These are phyloP conservation scores for Stylonectria norvegica DNA, from an alignment of 2,329 filamentous ascomycete genomes.

Conservation along the genomic window DNA sequence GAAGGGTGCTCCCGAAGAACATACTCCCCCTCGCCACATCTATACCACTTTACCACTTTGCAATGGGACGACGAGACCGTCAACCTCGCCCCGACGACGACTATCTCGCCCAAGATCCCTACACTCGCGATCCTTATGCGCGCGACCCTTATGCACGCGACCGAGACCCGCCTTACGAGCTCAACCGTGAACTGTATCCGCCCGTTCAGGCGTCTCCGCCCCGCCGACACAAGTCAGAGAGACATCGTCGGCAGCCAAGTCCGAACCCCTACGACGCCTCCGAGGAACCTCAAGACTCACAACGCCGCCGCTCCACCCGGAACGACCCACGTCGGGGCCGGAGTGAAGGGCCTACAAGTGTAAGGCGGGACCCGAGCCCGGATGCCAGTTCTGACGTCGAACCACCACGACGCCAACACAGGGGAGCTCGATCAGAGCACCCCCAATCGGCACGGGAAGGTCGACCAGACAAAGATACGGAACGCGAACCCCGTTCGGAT, in stretches of 20 bases:
- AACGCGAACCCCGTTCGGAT: too few species aligned
- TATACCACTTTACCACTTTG: conserved; percentile 1
- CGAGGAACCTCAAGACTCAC: conserved; percentile 12
- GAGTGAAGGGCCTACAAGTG: conserved; percentile 16
- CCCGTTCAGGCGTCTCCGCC: conserved; percentile 13
- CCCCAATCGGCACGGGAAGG: too few species aligned
- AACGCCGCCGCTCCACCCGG: conserved; percentile 9
- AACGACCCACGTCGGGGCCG: conserved; percentile 19
- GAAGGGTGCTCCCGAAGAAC: too few species aligned
- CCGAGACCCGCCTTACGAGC: not conserved
- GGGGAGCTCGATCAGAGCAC: too few species aligned
- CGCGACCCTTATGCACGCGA: conserved; percentile 16
- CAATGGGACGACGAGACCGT: conserved; percentile 27
- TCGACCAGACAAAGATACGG: too few species aligned
- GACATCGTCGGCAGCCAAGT: conserved; percentile 18
- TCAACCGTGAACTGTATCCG: too few species aligned
- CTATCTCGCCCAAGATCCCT: conserved; percentile 17
- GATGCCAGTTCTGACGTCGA: too few species aligned
- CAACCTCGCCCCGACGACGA: conserved; percentile 25
- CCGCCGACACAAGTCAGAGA: conserved; percentile 23
- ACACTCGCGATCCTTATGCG: conserved; percentile 2
- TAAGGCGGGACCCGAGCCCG: conserved; percentile 2
- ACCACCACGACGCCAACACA: conserved; percentile 16
- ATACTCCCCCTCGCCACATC: not conserved
- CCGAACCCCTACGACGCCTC: conserved; percentile 10